phyloP scores from a whole-genome alignment of 2,329 filamentous ascomycete genomes.

The Beauveria medogensis region DNA sequence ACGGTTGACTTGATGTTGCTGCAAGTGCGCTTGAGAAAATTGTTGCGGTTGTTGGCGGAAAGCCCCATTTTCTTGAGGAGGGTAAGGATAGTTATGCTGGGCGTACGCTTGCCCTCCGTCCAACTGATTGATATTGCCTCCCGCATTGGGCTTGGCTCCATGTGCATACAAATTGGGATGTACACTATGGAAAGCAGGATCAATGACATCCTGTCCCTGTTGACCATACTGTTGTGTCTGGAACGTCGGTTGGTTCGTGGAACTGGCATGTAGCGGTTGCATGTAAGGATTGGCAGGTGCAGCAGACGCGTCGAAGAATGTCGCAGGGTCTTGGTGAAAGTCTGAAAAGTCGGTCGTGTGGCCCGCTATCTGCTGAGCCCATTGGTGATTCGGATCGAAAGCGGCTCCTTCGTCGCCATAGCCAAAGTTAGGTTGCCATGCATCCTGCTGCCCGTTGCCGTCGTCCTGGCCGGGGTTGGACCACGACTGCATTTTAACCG shows the following conservation, averaged over 20 bases:
- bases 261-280: conserved; percentile 21
- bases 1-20: conserved; percentile 16
- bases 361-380: conserved; percentile 28
- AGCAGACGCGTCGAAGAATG: conserved; percentile 26
- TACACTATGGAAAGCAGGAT: conserved; percentile 29
- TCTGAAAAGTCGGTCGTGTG: conserved; percentile 26
- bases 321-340: conserved; percentile 23
- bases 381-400: conserved; percentile 31
- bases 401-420: conserved; percentile 27
- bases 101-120: conserved; percentile 26
- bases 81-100: conserved; percentile 26
- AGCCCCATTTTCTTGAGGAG: conserved; percentile 23
- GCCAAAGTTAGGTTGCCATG: conserved; percentile 28
- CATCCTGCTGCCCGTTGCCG: conserved; percentile 26
- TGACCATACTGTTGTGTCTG: conserved; percentile 27
- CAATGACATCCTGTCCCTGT: conserved; percentile 27
- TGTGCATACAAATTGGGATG: conserved; percentile 31
- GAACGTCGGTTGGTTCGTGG: conserved; percentile 22
- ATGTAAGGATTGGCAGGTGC: conserved; percentile 27
- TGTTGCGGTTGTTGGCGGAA: conserved; percentile 19
- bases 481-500: conserved; percentile 33
- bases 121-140: conserved; percentile 21
- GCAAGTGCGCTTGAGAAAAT: conserved; percentile 8
- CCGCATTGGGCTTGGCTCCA: conserved; percentile 25
- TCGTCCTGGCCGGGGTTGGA: conserved; percentile 28